Evolutionary conservation across 345 rosid species (phyloP), one percentile per base, ranked within the genome.

Genomic region (Aurinia saxatilis): DNA sequence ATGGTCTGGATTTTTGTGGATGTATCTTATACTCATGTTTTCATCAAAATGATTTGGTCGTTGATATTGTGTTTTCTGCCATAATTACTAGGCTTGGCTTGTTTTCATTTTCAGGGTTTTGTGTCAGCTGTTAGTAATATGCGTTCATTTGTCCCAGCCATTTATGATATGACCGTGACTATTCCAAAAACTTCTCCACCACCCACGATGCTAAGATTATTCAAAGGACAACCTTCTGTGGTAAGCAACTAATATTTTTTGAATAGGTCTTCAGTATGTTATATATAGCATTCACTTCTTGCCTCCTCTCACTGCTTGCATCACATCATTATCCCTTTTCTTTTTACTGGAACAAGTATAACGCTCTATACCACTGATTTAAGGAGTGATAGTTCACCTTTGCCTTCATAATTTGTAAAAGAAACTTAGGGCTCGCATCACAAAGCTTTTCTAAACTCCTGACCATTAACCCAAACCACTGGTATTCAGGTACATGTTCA

Each of bases 121-220:
- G 97, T 92, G 57, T 75, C 99, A 71, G 93, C 98, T 14, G 96
- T 89, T 58, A 81, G 80, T 73, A 82, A 93, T 47, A 81, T 93
- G 96, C 90, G 99, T 38, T 75, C 91, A 23, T 93, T 93, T 75
- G 91, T 90, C 56, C 99, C 97, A 40, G 97, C 96, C 70, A 81
- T 93, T 65, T 93, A 93, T 77, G 95, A 93, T 71, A 78, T 83
- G 50, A 90, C 99, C 25, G 84, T 84, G 65, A 81, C 87, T 52
- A 85, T 93, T 66, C 90, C 93, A 5, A 82, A 78, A 78, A 70
- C 74, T 40, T 85, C 95, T 40, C 80, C 90, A 7, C 75, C 85
- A 21, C 96, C 98, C n/a, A 92, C 95, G 13, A 78, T 89, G 81
- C 73, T 89, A 21, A 83, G 93, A 70, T 75, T 92, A 38, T 79